A percentile compares a stretch with the other conserved stretches of the same genome.
phyloP scores from a whole-genome alignment of 257 asterid genomes.

The Solanum peruvianum region DNA sequence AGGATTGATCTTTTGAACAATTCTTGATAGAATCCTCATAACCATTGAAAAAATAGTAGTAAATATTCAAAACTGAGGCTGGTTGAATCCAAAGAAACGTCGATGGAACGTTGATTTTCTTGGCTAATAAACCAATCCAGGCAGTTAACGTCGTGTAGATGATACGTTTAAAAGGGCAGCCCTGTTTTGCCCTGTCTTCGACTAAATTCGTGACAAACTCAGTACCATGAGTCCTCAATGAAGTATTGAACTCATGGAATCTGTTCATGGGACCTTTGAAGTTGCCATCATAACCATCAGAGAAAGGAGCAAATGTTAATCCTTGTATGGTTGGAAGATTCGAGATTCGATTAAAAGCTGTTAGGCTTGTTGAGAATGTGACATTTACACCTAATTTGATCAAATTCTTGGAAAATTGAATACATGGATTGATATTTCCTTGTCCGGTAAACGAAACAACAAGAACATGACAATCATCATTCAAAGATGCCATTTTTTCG shows the following conservation, averaged over 20 bases:
- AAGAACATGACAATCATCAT: neutral
- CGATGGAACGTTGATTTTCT: neutral
- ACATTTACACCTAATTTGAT: neutral
- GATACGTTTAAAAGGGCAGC: neutral
- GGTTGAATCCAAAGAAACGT: conserved; percentile 7
- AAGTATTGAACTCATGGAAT: neutral
- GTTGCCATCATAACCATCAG: neutral
- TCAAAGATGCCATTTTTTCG: neutral
- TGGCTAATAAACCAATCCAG: neutral
- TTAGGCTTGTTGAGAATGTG: neutral
- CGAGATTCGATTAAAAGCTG: neutral
- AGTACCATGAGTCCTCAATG: neutral
- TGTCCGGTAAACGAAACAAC: neutral
- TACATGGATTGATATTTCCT: neutral
- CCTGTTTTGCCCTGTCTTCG: neutral
- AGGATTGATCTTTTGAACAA: neutral
- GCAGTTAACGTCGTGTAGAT: neutral
- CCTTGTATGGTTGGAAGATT: neutral
- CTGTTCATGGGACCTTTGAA: neutral
- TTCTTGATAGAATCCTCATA: neutral
- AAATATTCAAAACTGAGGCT: conserved; percentile 1
- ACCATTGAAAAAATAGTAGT: conserved; percentile 7
- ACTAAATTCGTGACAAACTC: neutral
- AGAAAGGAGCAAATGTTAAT: neutral
- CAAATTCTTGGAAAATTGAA: neutral